Percentiles rank a stretch among this genome's conserved stretches.
Evolutionary conservation across 371 early-diverging fungal species (phyloP).

Genomic region (Chytridium lagenaria): DNA sequence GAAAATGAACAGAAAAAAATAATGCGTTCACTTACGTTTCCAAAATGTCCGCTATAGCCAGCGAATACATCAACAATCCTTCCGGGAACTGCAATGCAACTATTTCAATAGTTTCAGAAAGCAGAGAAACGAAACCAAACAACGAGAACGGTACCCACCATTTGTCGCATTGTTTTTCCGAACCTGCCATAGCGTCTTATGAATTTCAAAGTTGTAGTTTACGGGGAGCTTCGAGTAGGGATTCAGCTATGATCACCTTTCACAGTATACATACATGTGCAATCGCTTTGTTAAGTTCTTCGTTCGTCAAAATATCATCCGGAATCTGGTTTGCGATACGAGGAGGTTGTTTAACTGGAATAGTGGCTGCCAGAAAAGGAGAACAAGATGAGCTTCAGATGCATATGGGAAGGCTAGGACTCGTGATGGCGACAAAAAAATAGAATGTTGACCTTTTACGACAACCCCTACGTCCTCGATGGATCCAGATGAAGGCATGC

Average conservation of each 20-base stretch:
- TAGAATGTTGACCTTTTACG: neutral
- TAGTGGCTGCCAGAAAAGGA: neutral
- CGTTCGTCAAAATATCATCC: slow-evolving; percentile 81
- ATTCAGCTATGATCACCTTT: too few species aligned
- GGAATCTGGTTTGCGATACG: slow-evolving; percentile 80
- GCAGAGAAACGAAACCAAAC: slow-evolving; percentile 1
- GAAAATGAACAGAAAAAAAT: neutral
- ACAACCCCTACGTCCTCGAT: slow-evolving; percentile 7
- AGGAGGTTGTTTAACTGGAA: neutral
- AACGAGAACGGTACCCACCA: neutral
- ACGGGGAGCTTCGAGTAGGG: slow-evolving; percentile 69
- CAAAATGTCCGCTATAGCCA: slow-evolving; percentile 89
- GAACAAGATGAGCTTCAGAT: too few species aligned
- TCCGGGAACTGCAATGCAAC: slow-evolving; percentile 99
- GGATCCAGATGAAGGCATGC: neutral
- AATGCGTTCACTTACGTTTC: slow-evolving; percentile 65
- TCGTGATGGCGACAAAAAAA: neutral
- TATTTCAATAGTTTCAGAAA: slow-evolving; percentile 33
- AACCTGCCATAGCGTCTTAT: slow-evolving; percentile 96
- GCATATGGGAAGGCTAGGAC: neutral
- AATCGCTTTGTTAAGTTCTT: slow-evolving; percentile 79
- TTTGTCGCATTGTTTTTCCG: slow-evolving; percentile 82
- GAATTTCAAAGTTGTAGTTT: slow-evolving; percentile 99
- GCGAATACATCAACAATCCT: slow-evolving; percentile 96
- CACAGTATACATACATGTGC: slow-evolving; percentile 58